Evolutionary conservation across 768 basidiomycete species (phyloP).

Genomic region (Rossbeevera mucosa): DNA sequence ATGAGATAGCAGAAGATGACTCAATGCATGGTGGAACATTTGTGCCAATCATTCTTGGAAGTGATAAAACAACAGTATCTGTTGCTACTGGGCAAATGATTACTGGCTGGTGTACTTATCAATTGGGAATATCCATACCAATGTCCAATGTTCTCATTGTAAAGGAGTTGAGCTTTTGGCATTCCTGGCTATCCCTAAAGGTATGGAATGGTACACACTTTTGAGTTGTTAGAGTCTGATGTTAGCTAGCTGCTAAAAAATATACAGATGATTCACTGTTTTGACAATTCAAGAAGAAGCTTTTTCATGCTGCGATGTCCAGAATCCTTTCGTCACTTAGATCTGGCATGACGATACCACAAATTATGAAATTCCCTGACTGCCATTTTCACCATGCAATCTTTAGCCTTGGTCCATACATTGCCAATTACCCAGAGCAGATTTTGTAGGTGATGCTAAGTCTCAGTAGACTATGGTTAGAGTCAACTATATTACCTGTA

Average conservation of each 20-base stretch:
- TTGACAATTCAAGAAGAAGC: neutral
- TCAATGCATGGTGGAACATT: constrained; percentile 16
- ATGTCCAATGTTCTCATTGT: constrained; percentile 4
- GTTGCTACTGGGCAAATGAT: constrained; percentile 14
- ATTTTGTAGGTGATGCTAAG: too few relatives aligned
- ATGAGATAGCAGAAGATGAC: constrained; percentile 18
- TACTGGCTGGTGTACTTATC: constrained; percentile 17
- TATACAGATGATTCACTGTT: neutral
- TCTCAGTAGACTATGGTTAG: too few relatives aligned
- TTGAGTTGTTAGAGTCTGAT: neutral
- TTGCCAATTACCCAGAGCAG: neutral
- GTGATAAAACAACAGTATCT: constrained; percentile 17
- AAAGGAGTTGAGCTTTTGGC: constrained; percentile 9
- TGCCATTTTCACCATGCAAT: neutral
- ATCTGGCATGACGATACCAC: neutral
- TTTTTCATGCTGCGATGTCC: neutral
- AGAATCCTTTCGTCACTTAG: neutral
- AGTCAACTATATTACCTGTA: too few relatives aligned
- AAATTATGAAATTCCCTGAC: neutral
- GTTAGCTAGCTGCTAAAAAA: neutral
- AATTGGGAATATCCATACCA: constrained; percentile 16
- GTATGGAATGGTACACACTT: neutral
- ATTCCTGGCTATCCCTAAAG: constrained; percentile 31
- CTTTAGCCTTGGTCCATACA: neutral
- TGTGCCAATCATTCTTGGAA: constrained; percentile 14